Conservation (phyloP, 2,329 filamentous ascomycete species). For the Pezicula rhizophila region DNA sequence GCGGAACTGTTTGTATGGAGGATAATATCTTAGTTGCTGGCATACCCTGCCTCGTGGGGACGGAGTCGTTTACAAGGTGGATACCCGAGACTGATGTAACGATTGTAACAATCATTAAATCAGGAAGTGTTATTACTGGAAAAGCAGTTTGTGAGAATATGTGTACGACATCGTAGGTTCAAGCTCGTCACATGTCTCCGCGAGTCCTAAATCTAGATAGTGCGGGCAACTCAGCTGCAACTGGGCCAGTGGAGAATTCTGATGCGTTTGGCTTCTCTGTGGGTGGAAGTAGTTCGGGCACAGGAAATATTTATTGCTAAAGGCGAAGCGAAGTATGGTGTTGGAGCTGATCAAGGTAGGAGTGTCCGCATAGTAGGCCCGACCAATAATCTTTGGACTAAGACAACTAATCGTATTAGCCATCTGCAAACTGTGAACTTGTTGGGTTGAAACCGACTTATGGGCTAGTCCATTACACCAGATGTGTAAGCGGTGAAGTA, state of each 20-base stretch:
- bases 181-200: too few species aligned
- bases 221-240: slow-evolving; percentile 39
- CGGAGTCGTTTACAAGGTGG: slow-evolving; percentile 43
- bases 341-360: slow-evolving; percentile 30
- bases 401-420: slow-evolving; percentile 69
- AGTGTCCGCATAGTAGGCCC: background rate
- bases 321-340: slow-evolving; percentile 41
- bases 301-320: slow-evolving; percentile 41
- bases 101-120: slow-evolving; percentile 43
- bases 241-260: slow-evolving; percentile 41
- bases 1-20: slow-evolving; percentile 45
- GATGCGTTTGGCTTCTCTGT: slow-evolving; percentile 38
- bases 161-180: too few species aligned
- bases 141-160: slow-evolving; percentile 47
- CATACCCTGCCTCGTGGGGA: slow-evolving; percentile 47
- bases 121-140: slow-evolving; percentile 43
- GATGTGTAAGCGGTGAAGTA: slow-evolving; percentile 40
- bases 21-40: slow-evolving; percentile 49
- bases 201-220: slow-evolving; percentile 39
- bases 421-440: slow-evolving; percentile 43
- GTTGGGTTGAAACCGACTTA: slow-evolving; percentile 19
- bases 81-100: slow-evolving; percentile 46
- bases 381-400: slow-evolving; percentile 55
- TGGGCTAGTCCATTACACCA: slow-evolving; percentile 19
- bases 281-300: slow-evolving; percentile 44